These are phyloP conservation scores for Pharus latifolius DNA, from an alignment of 176 grass and related monocot genomes.

Conservation along the genomic window DNA sequence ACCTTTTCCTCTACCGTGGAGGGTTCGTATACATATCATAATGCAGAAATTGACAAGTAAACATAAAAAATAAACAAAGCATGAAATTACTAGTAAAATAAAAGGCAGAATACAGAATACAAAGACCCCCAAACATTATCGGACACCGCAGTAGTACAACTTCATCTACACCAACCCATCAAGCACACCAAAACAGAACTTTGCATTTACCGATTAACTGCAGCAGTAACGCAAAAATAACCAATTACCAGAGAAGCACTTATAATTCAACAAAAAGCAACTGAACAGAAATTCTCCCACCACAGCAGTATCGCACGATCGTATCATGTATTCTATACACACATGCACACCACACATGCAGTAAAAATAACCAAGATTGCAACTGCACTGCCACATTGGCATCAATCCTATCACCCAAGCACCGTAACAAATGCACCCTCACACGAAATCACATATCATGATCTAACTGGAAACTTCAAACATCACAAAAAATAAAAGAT, in stretches of 20 bases:
- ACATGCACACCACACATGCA: background rate
- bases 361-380: background rate
- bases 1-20: background rate
- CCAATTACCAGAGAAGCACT: too few species aligned
- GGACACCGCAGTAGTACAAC: background rate
- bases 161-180: too few species aligned
- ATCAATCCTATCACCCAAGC: background rate
- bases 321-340: background rate
- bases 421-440: background rate
- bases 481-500: background rate
- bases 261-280: background rate
- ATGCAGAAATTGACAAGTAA: background rate
- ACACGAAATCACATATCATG: background rate
- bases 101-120: background rate
- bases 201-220: too few species aligned
- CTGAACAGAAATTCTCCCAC: background rate
- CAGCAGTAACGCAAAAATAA: too few species aligned
- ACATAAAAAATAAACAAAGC: background rate
- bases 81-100: background rate
- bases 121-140: background rate
- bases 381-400: slow-evolving; percentile 15
- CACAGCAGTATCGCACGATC: background rate
- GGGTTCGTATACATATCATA: background rate
- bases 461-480: background rate
- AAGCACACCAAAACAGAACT: too few species aligned